phyloP scores from a whole-genome alignment of 768 basidiomycete genomes.

The Melanogaster broomeanus region DNA sequence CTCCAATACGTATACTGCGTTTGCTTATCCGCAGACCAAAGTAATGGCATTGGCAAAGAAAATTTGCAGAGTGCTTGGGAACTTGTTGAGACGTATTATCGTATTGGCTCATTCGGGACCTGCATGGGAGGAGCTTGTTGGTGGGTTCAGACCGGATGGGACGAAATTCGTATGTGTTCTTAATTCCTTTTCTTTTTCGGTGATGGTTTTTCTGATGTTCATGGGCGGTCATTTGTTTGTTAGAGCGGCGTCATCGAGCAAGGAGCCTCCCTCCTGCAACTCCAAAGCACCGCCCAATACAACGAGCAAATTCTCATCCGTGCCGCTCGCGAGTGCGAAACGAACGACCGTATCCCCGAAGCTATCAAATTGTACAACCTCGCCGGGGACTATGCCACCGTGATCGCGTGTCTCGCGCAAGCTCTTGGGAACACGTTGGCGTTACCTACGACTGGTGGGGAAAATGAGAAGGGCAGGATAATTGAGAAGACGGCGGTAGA shows the following conservation, averaged over 20 bases:
- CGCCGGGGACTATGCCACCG: conserved; percentile 86
- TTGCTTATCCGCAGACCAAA: conserved; percentile 73
- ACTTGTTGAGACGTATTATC: conserved; percentile 73
- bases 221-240: neutral
- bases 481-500: conserved; percentile 77
- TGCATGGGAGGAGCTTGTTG: conserved; percentile 91
- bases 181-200: neutral
- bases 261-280: conserved; percentile 71
- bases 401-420: conserved; percentile 83
- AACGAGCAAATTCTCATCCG: conserved; percentile 80
- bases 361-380: conserved; percentile 96
- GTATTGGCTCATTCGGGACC: conserved; percentile 76
- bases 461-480: conserved; percentile 59
- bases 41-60: conserved; percentile 72
- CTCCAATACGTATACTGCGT: conserved; percentile 94
- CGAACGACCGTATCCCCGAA: conserved; percentile 83
- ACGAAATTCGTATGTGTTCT: conserved; percentile 73
- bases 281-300: conserved; percentile 66
- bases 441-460: conserved; percentile 51
- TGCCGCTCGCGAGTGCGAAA: conserved; percentile 80
- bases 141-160: conserved; percentile 89
- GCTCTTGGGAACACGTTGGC: conserved; percentile 84
- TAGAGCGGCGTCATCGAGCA: conserved; percentile 90
- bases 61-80: conserved; percentile 85
- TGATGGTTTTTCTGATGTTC: neutral